A percentile compares a stretch with the other conserved stretches of the same genome.
Conservation (phyloP, 2,329 filamentous ascomycete species). For the Trichoderma atrobrunneum region DNA sequence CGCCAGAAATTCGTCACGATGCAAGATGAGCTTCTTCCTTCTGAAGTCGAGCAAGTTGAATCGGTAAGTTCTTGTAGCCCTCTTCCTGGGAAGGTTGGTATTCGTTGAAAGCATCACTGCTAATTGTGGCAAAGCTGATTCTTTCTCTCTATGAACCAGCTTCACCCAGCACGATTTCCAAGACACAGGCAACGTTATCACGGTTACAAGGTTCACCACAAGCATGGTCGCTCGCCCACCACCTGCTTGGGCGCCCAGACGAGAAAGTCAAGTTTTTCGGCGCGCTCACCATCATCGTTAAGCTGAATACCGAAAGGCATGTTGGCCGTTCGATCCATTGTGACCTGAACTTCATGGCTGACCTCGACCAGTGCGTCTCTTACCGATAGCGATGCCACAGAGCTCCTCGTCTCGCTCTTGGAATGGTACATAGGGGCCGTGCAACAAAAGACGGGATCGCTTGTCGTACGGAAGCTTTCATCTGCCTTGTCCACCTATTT, state of each 20-base stretch:
- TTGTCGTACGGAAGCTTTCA: conserved; percentile 72
- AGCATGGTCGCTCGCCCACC: conserved; percentile 83
- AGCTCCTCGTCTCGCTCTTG: conserved; percentile 59
- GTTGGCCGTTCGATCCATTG: neutral
- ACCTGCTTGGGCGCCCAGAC: conserved; percentile 65
- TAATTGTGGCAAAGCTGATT: conserved; percentile 41
- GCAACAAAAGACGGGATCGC: conserved; percentile 48
- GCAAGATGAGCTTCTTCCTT: conserved; percentile 22
- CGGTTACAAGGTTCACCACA: conserved; percentile 72
- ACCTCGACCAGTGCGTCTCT: conserved; percentile 44
- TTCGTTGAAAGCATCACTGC: neutral
- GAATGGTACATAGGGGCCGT: conserved; percentile 60
- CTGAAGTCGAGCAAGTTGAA: conserved; percentile 27
- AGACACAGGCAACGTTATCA: conserved; percentile 71
- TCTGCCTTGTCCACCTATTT: conserved; percentile 76
- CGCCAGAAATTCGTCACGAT: conserved; percentile 18
- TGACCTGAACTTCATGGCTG: neutral
- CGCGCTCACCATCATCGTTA: conserved; percentile 87
- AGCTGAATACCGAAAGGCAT: conserved; percentile 87
- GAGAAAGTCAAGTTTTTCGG: conserved; percentile 87
- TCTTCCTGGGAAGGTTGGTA: neutral
- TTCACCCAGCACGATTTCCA: conserved; percentile 45
- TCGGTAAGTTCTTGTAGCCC: conserved; percentile 22
- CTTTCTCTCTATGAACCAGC: conserved; percentile 54
- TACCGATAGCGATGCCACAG: conserved; percentile 54